phyloP scores from a whole-genome alignment of 2,329 filamentous ascomycete species.

The Sporothrix schenckii region DNA sequence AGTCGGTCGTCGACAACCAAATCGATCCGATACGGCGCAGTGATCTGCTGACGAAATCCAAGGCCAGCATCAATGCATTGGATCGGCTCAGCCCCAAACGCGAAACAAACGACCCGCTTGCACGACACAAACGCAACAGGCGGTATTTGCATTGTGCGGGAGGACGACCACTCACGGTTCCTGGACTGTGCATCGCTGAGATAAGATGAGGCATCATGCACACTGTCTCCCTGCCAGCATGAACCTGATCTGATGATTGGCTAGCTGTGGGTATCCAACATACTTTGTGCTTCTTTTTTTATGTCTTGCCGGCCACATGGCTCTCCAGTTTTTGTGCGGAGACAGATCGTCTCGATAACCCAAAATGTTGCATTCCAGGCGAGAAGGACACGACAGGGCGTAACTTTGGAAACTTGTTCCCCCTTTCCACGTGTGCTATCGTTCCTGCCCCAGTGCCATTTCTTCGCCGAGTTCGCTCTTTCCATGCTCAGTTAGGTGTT shows the following conservation, averaged over 20 bases:
- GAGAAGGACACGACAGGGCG: not conserved
- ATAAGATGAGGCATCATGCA: slow-evolving; percentile 26
- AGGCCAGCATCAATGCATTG: slow-evolving; percentile 1
- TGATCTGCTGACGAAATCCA: not conserved
- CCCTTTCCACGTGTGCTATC: too few species aligned
- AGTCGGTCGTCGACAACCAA: not conserved
- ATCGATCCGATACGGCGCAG: not conserved
- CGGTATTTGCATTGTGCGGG: too few species aligned
- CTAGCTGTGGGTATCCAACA: too few species aligned
- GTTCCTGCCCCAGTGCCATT: not conserved
- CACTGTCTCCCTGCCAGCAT: not conserved
- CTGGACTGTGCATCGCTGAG: not conserved
- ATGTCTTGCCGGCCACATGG: slow-evolving; percentile 19
- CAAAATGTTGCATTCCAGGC: not conserved
- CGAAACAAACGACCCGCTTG: slow-evolving; percentile 24
- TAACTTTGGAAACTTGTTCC: not conserved
- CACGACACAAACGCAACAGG: slow-evolving; percentile 20
- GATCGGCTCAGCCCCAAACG: slow-evolving; percentile 26
- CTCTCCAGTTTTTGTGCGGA: slow-evolving; percentile 26
- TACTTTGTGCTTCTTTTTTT: not conserved
- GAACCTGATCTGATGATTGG: not conserved
- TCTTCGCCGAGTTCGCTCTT: not conserved
- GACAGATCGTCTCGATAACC: slow-evolving; percentile 15
- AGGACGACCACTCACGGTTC: not conserved
- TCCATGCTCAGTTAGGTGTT: not conserved